Evolutionary conservation across 495 filamentous ascomycete genomes (phyloP), one percentile per base, ranked within the genome.

Genomic region (Choiromyces venosus): DNA sequence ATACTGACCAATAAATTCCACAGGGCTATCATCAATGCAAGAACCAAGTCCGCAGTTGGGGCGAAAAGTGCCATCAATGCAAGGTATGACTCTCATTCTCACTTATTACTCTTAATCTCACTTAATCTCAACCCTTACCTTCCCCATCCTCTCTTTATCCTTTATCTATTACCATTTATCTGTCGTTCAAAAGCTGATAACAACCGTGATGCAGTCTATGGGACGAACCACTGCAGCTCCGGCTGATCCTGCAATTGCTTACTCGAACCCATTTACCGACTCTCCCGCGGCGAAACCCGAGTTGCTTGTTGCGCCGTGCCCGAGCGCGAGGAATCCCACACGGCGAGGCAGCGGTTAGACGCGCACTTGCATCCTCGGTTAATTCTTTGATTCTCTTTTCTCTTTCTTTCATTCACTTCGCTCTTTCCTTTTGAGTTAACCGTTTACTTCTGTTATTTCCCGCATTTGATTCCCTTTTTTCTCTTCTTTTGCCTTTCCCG

Each of bases 1-100:
- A 61, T 61, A 5, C 52, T 61, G 25, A 61, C 52, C 52, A 61
- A 61, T 21, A 61, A 29, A 19, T 40, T 72, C 36, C 44, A 9
- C 37, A 77, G 75, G 74, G 75, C 4, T 77, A 73, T 39, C 75
- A 77, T 39, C 75, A 77, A 39, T 77, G 75, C 66, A 77, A 77
- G 65, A 77, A 77, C 29, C 75, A 77, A 69, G 75, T 77, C 61
- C 75, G 75, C 46, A 77, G 70, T 66, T 77, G 75, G 75, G 75
- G 74, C 18, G 75, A 77, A 74, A 77, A 77, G 76, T 77, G 75
- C 21, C 70, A 77, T 66, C 75, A 77, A 69, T 77, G 75, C 74
- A 73, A 74, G 69, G 75, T 77, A 46, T 21, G 75, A 76, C 38
- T 33, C 64, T 25, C 37, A 39, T 37, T 66, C 42, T 74, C 14